Conservation (phyloP, 306 rosid genomes). For the Sindora glabra region DNA sequence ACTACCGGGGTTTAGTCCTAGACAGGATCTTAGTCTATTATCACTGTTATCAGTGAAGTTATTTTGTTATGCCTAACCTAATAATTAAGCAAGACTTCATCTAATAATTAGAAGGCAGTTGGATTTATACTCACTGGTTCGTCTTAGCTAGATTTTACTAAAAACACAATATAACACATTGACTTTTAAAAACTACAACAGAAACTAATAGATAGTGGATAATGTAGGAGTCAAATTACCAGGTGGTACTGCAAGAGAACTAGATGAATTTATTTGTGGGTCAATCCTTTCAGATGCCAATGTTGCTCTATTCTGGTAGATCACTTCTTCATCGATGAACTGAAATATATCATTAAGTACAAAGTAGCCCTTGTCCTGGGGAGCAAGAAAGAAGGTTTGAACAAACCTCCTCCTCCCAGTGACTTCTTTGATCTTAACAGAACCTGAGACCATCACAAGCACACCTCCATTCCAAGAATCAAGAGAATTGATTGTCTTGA, state of each 20-base stretch:
- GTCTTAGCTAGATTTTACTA: not conserved
- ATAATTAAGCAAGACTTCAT: not conserved
- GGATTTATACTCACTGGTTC: not conserved
- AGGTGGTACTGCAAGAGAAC: slow-evolving; percentile 51
- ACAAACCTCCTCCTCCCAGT: slow-evolving; percentile 60
- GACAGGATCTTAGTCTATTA: not conserved
- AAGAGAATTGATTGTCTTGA: slow-evolving; percentile 79
- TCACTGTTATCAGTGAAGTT: not conserved
- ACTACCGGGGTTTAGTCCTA: too few species aligned
- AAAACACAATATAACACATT: not conserved
- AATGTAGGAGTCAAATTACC: slow-evolving; percentile 34
- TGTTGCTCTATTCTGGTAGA: slow-evolving; percentile 37
- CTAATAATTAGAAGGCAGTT: not conserved
- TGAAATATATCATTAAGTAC: slow-evolving; percentile 87
- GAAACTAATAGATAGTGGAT: not conserved
- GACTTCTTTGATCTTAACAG: slow-evolving; percentile 62
- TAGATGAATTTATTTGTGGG: slow-evolving; percentile 39
- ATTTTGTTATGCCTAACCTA: not conserved
- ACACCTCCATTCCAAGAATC: slow-evolving; percentile 87
- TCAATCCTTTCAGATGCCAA: slow-evolving; percentile 44
- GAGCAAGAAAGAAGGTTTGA: slow-evolving; percentile 86
- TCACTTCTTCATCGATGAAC: slow-evolving; percentile 45
- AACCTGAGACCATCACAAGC: slow-evolving; percentile 84
- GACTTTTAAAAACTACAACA: not conserved
- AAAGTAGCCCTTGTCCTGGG: slow-evolving; percentile 86